A percentile compares a stretch with the other conserved stretches of the same genome.
Conservation (phyloP, 148 eudicot genomes). For the Chenopodium quinoa region DNA sequence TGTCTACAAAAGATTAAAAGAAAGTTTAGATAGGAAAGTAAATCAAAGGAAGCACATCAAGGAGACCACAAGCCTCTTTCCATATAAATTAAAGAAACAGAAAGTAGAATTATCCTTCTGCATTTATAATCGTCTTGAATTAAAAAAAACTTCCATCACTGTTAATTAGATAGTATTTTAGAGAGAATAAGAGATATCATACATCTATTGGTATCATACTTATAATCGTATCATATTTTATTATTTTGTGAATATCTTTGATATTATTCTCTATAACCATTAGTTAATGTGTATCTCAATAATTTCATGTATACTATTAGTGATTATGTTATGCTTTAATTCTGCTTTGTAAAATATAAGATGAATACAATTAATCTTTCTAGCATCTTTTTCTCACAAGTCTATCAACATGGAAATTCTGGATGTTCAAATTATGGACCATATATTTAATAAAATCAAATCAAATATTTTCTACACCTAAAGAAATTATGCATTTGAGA, state of each 20-base stretch:
- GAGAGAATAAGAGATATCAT: too few species aligned
- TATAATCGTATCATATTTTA: too few species aligned
- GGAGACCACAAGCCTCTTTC: not conserved
- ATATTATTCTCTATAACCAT: too few species aligned
- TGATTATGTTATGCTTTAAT: too few species aligned
- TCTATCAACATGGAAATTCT: not conserved
- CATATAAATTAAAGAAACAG: not conserved
- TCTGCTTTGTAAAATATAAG: too few species aligned
- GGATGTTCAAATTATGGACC: not conserved
- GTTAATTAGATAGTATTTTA: not conserved
- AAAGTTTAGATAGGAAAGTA: not conserved
- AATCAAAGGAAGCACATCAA: constrained; percentile 7
- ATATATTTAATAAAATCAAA: not conserved
- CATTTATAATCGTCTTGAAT: not conserved
- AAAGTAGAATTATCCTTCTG: not conserved
- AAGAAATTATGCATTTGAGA: not conserved
- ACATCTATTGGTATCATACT: too few species aligned
- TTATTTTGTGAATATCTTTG: too few species aligned
- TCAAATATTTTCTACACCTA: not conserved
- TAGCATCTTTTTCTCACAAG: too few species aligned
- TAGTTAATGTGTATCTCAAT: too few species aligned
- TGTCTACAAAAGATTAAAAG: constrained; percentile 46
- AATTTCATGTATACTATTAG: too few species aligned
- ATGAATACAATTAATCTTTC: too few species aligned
- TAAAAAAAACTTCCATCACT: not conserved